phyloP scores from a whole-genome alignment of 2,329 filamentous ascomycete genomes.

The Fusarium subtropicale region DNA sequence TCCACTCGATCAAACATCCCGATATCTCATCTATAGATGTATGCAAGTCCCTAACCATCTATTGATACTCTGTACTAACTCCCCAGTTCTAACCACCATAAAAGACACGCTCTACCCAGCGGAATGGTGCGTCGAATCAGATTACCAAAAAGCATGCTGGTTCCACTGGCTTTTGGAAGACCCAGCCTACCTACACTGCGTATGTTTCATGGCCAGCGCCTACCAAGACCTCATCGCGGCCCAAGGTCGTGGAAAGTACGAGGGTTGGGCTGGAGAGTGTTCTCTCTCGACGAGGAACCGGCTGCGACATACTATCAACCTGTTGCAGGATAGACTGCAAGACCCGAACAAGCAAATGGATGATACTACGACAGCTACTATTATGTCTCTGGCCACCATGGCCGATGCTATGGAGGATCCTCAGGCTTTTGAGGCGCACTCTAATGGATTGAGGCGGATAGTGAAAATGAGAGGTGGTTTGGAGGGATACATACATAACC shows the following conservation, averaged over 20 bases:
- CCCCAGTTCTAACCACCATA: constrained; percentile 44
- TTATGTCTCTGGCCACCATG: constrained; percentile 41
- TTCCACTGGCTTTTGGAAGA: constrained; percentile 49
- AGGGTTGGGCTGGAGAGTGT: constrained; percentile 9
- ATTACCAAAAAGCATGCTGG: constrained; percentile 43
- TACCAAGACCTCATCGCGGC: constrained; percentile 34
- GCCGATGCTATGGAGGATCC: constrained; percentile 40
- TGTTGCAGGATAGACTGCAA: constrained; percentile 34
- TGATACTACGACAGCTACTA: constrained; percentile 38
- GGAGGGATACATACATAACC: constrained; percentile 39
- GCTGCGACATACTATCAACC: constrained; percentile 34
- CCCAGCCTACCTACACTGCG: constrained; percentile 42
- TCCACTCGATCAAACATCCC: constrained; percentile 29
- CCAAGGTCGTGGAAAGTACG: neutral
- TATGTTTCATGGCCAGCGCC: constrained; percentile 44
- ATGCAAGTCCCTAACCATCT: neutral
- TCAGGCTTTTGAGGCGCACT: constrained; percentile 35
- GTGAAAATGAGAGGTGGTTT: constrained; percentile 47
- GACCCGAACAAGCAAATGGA: constrained; percentile 27
- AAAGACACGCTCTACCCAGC: constrained; percentile 47
- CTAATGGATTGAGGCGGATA: constrained; percentile 42
- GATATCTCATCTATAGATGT: constrained; percentile 37
- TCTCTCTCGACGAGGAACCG: constrained; percentile 25
- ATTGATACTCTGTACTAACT: neutral
- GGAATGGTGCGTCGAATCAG: constrained; percentile 46